Conservation (phyloP, 306 rosid species). For the Cicer bijugum region DNA sequence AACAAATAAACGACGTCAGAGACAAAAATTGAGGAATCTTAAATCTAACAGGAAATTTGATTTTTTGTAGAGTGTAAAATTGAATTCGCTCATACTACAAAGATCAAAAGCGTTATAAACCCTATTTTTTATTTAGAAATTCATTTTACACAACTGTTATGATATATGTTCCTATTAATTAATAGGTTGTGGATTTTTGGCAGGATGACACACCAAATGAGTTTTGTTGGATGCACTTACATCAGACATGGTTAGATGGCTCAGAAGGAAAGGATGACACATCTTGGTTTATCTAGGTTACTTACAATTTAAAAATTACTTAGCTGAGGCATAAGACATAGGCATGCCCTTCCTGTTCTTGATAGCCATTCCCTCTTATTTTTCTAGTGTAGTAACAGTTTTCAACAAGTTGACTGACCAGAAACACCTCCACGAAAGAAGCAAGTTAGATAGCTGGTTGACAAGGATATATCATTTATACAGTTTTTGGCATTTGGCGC, state of each 20-base stretch:
- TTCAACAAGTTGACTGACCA: conserved; percentile 12
- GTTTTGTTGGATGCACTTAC: conserved; percentile 67
- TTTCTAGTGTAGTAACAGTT: background rate
- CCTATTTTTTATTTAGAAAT: background rate
- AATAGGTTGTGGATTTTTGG: conserved; percentile 39
- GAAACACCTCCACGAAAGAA: background rate
- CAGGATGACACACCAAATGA: conserved; percentile 56
- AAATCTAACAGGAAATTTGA: too few relatives aligned
- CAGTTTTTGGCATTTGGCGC: background rate
- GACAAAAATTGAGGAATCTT: too few relatives aligned
- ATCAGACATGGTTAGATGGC: conserved; percentile 76
- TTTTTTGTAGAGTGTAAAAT: too few relatives aligned
- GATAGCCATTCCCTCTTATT: background rate
- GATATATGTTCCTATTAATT: conserved; percentile 21
- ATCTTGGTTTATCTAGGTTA: conserved; percentile 56
- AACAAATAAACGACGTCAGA: too few relatives aligned
- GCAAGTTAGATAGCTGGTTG: background rate
- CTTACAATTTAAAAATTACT: conserved; percentile 25
- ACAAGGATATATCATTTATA: conserved; percentile 15
- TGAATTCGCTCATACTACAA: background rate
- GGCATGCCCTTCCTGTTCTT: background rate
- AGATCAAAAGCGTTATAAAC: background rate
- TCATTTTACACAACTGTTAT: conserved; percentile 2
- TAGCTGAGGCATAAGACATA: background rate
- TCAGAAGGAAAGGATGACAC: conserved; percentile 46